These are phyloP conservation scores for Ormosia emarginata DNA, from an alignment of 306 rosid genomes.

Conservation along the genomic window DNA sequence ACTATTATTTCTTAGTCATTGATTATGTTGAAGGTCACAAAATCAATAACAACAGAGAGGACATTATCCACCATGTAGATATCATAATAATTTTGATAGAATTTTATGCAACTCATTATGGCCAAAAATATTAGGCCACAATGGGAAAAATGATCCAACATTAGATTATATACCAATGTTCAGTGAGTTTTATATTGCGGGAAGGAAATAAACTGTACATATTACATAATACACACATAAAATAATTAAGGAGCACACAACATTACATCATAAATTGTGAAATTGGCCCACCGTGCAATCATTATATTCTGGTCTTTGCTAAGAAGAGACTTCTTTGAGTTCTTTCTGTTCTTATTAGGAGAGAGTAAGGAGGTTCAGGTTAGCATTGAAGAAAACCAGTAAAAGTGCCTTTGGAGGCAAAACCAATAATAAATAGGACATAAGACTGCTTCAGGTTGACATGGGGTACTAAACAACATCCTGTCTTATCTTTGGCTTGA, in stretches of 20 bases:
- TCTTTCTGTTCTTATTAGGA: neutral
- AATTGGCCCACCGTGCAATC: constrained; percentile 20
- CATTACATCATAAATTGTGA: constrained; percentile 15
- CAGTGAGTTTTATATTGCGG: neutral
- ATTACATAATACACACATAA: neutral
- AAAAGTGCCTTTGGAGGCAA: constrained; percentile 56
- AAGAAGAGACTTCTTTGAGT: neutral
- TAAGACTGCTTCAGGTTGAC: constrained; percentile 57
- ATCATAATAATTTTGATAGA: neutral
- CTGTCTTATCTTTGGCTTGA: constrained; percentile 31
- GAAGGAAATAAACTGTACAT: constrained; percentile 28
- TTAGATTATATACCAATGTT: constrained; percentile 3
- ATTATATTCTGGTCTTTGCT: constrained; percentile 5
- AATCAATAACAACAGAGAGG: neutral
- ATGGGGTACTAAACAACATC: constrained; percentile 40
- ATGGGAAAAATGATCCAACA: neutral
- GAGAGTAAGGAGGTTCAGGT: neutral
- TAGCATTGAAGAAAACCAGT: constrained; percentile 52
- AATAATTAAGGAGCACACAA: constrained; percentile 20
- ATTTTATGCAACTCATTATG: neutral
- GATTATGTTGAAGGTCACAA: neutral
- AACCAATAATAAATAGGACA: constrained; percentile 42
- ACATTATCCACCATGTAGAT: neutral
- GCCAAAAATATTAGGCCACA: constrained; percentile 7
- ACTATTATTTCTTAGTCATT: neutral